Evolutionary conservation across 2,329 filamentous ascomycete genomes (phyloP).

Genomic region (Periconia macrospinosa): DNA sequence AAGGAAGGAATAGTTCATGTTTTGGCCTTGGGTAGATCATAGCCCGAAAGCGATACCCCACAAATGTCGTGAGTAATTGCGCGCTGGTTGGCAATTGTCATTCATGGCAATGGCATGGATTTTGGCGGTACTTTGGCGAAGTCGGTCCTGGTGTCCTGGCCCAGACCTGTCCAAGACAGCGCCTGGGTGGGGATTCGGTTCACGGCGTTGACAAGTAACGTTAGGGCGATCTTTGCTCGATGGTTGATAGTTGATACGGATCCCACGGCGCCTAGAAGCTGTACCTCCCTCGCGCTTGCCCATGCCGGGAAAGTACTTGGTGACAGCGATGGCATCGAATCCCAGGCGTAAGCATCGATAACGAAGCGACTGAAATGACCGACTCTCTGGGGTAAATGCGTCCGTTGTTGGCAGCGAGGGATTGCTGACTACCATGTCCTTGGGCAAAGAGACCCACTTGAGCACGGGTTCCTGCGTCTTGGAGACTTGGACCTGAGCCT

Average conservation of each 20-base stretch:
- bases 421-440: neutral
- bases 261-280: neutral
- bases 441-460: neutral
- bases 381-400: neutral
- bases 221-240: no score
- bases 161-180: no score
- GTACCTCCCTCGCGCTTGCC: no score
- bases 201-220: no score
- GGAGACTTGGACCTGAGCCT: constrained; percentile 9
- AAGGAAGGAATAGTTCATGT: neutral
- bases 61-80: neutral
- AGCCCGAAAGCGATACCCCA: neutral
- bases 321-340: neutral
- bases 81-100: no score
- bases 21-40: neutral
- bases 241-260: neutral
- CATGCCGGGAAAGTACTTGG: no score
- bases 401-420: neutral
- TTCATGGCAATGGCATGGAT: no score
- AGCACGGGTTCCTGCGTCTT: constrained; percentile 22
- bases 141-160: no score
- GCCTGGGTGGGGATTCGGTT: no score
- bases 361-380: neutral
- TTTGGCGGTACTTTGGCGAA: no score
- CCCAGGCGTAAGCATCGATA: neutral